Percentiles rank a stretch among this genome's conserved stretches.
phyloP scores from a whole-genome alignment of 495 filamentous ascomycete species.

The Lasiosphaeria hispida region DNA sequence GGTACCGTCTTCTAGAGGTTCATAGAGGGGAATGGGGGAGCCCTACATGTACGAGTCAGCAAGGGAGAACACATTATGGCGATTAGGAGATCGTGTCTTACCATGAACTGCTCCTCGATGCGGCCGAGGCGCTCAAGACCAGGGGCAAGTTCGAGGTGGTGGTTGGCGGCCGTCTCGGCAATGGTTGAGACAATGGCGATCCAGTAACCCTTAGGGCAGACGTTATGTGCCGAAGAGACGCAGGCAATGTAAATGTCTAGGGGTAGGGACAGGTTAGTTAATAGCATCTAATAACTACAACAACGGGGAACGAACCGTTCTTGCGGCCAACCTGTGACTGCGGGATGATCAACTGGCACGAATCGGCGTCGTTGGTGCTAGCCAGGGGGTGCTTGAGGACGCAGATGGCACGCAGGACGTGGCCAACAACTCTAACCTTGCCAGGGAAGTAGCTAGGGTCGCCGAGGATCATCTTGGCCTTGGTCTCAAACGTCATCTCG shows the following conservation, averaged over 20 bases:
- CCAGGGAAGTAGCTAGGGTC: constrained; percentile 95
- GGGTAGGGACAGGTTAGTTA: neutral
- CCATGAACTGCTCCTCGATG: constrained; percentile 97
- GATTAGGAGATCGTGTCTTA: constrained; percentile 22
- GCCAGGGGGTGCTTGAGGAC: constrained; percentile 93
- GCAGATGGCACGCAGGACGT: constrained; percentile 94
- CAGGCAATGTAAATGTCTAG: constrained; percentile 96
- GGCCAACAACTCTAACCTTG: constrained; percentile 81
- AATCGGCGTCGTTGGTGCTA: constrained; percentile 83
- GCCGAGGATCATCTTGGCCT: constrained; percentile 91
- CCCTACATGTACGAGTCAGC: constrained; percentile 44
- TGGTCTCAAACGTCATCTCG: constrained; percentile 92
- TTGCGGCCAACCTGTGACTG: constrained; percentile 94
- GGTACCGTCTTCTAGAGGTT: constrained; percentile 80
- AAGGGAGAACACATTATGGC: neutral
- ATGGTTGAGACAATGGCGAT: constrained; percentile 98
- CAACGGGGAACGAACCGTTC: constrained; percentile 61
- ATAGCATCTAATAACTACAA: neutral
- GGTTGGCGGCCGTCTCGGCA: constrained; percentile 85
- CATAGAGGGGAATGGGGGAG: constrained; percentile 85
- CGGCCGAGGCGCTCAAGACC: constrained; percentile 90
- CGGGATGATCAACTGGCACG: constrained; percentile 93
- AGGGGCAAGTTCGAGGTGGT: constrained; percentile 90
- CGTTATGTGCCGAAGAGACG: constrained; percentile 94
- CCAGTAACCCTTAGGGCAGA: constrained; percentile 98